Conservation (phyloP, 2,329 filamentous ascomycete genomes). For the Sporothrix phasma region DNA sequence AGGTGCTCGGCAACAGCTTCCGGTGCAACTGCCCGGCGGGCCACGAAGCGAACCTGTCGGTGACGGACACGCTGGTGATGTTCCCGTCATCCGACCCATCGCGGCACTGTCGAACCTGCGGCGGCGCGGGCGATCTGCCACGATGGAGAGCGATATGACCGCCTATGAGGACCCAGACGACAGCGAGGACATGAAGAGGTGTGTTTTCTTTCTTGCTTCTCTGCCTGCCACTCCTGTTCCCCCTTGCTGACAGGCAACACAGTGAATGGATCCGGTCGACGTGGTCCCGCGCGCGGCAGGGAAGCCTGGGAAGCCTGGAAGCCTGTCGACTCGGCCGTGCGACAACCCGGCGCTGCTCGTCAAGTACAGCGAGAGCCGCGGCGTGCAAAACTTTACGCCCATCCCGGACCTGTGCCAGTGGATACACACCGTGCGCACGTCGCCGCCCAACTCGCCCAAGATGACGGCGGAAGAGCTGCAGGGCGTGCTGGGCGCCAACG, state of each 20-base stretch:
- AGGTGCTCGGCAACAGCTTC: slow-evolving; percentile 16
- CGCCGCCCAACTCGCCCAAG: slow-evolving; percentile 15
- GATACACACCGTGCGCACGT: slow-evolving; percentile 12
- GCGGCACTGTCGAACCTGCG: slow-evolving; percentile 5
- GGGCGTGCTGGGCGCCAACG: slow-evolving; percentile 13
- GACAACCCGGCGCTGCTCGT: slow-evolving; percentile 15
- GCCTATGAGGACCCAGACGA: slow-evolving; percentile 9
- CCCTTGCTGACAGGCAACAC: not conserved
- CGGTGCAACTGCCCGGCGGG: slow-evolving; percentile 14
- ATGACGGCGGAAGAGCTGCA: slow-evolving; percentile 7
- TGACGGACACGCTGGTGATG: slow-evolving; percentile 17
- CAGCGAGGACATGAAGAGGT: slow-evolving; percentile 10
- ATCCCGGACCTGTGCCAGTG: slow-evolving; percentile 18
- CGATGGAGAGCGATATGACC: slow-evolving; percentile 14
- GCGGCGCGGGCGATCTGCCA: slow-evolving; percentile 8
- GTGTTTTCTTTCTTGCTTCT: not conserved
- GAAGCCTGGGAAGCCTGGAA: too few species aligned
- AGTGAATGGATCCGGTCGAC: slow-evolving; percentile 15
- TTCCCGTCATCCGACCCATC: slow-evolving; percentile 12
- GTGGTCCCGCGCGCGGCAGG: slow-evolving; percentile 11
- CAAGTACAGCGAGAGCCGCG: slow-evolving; percentile 17
- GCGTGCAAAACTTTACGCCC: slow-evolving; percentile 15
- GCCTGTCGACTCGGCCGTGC: slow-evolving; percentile 6
- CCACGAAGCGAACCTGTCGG: slow-evolving; percentile 18
- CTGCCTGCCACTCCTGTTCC: not conserved